phyloP scores from a whole-genome alignment of 495 filamentous ascomycete species.

The Trichocladium uniseriatum region DNA sequence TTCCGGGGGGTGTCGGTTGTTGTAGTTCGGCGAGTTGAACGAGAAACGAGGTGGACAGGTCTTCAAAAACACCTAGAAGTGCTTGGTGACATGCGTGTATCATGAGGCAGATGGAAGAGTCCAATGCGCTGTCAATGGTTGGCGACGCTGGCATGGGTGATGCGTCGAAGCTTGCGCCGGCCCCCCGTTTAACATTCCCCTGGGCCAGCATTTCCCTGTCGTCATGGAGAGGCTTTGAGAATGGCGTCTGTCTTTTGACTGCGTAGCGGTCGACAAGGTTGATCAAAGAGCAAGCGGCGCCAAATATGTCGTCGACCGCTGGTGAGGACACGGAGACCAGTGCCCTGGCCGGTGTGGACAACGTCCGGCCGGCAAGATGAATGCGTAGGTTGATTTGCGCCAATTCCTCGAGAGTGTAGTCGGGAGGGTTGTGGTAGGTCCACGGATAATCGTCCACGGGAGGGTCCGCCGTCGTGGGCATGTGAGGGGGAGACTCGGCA shows the following conservation, averaged over 20 bases:
- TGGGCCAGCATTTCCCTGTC: background rate
- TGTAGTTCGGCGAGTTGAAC: background rate
- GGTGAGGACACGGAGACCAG: conserved; percentile 1
- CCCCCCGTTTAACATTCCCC: background rate
- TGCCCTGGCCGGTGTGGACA: background rate
- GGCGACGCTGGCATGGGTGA: background rate
- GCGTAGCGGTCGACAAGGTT: conserved; percentile 7
- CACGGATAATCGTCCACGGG: background rate
- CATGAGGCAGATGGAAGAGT: conserved; percentile 5
- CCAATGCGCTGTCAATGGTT: conserved; percentile 1
- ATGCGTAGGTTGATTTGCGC: conserved; percentile 10
- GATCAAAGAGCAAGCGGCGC: conserved; percentile 13
- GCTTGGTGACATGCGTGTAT: conserved; percentile 8
- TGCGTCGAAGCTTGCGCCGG: background rate
- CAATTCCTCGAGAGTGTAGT: conserved; percentile 10
- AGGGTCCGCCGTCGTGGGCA: background rate
- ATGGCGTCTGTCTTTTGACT: background rate
- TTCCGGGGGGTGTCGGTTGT: background rate
- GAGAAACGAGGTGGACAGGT: conserved; percentile 1
- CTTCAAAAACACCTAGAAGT: conserved; percentile 12
- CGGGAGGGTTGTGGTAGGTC: background rate
- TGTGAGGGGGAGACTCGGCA: background rate
- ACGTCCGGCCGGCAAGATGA: conserved; percentile 5
- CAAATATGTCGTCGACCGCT: conserved; percentile 10
- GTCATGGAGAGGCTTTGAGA: background rate